Evolutionary conservation across 257 asterid genomes (phyloP), one percentile per base, ranked within the genome.

Genomic region (Linaria vulgaris): DNA sequence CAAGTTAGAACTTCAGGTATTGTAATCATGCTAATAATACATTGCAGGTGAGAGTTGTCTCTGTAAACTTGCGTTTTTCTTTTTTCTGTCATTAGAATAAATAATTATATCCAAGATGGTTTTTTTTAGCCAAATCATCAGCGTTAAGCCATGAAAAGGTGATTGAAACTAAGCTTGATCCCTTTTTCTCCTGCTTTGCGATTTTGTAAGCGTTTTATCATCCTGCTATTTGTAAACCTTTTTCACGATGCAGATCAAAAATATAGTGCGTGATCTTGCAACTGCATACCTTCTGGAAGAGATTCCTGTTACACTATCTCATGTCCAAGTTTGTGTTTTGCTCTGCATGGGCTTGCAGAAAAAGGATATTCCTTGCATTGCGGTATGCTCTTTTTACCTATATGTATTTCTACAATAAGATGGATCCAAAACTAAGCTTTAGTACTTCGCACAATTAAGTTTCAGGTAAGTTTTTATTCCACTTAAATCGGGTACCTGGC

Each of bases 311-410:
- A 51, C 90, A n/a, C 44, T 87, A 12, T 87, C 97, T 14, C 77
- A 77, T 81, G 76, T 77, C 47, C 95, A 90, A 69, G 90, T 95
- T 69, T 94, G 97, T 57, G 83, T 94, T 65, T 77, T 94, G 80
- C 96, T 94, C 64, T 87, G 92, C 83, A 74, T 78, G 54, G 97
- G 96, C 51, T 71, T 94, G 87, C 99, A 90, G 81, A 77, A 79
- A 61, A 87, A 90, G 73, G 86, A 81, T 55, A 52, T 87, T 45
- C 51, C 85, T 57, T 61, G 39, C 56, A 80, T 90, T 56, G 90
- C 85, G 96, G 96, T 91, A 79, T 67, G 76, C 47, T 27, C 41
- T 50, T 64, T 20, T 53, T 30, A 57, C 41, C 53, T n/a, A n/a
- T n/a, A n/a, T n/a, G n/a, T n/a, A n/a, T n/a, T 34, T 34, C 10